phyloP scores from a whole-genome alignment of 2,329 filamentous ascomycete genomes.

The Diaporthe australafricana region DNA sequence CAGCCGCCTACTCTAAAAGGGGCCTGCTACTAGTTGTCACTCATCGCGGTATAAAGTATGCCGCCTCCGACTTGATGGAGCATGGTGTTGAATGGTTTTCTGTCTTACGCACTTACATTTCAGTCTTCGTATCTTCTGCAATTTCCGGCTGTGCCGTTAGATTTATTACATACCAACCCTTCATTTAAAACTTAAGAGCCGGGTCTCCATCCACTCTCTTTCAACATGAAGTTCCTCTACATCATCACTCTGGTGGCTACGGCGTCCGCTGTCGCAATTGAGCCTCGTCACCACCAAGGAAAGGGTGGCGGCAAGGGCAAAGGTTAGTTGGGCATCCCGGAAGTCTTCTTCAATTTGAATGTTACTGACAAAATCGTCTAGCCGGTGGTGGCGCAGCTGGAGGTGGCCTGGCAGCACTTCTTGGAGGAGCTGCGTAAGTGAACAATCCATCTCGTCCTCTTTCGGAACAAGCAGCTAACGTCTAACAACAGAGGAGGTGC shows the following conservation, averaged over 20 bases:
- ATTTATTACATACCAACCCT: not conserved
- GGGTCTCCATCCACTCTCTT: conserved; percentile 19
- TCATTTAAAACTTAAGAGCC: not conserved
- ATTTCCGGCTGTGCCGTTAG: conserved; percentile 14
- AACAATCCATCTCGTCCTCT: no score
- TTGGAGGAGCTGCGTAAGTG: no score
- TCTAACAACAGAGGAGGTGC: no score
- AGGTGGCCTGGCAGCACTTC: not conserved
- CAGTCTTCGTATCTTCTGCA: not conserved
- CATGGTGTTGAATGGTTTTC: no score
- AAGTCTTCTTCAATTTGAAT: not conserved
- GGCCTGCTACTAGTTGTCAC: not conserved
- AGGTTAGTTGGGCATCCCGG: not conserved
- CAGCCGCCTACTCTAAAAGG: not conserved
- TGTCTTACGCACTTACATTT: not conserved
- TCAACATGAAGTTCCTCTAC: conserved; percentile 25
- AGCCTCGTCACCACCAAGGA: conserved; percentile 19
- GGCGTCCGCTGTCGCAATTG: conserved; percentile 6
- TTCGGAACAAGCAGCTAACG: no score
- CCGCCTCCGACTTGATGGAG: not conserved
- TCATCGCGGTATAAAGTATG: not conserved
- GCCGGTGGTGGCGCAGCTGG: not conserved
- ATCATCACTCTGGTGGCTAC: conserved; percentile 11
- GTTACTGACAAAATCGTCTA: not conserved
- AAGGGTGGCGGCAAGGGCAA: conserved; percentile 22